Base-by-base conservation (phyloP, 177 flowering plant genomes). In the Vitis hybrid region DNA sequence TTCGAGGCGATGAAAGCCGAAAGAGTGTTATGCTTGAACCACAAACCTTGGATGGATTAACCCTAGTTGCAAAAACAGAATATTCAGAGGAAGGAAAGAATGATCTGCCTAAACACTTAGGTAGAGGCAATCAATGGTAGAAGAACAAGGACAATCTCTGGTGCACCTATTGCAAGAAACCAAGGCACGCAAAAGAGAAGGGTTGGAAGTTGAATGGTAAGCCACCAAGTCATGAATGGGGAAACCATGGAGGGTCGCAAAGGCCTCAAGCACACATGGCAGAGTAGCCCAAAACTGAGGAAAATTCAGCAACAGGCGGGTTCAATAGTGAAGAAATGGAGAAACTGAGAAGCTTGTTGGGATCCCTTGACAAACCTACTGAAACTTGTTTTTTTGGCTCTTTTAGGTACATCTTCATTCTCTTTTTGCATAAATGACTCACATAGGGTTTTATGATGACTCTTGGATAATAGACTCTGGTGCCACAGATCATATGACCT, bases 401-500 rank as follows among this genome's bases (percentile, higher is more conserved):
- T 40, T 21, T 59, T 17, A 49, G 24, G 65, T 69, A 50, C 49
- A 7, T 19, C 19, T 27, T 21, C 57, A 49, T n/a, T 50, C 24
- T 30, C 64, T 13, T 68, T 40, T 58, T 8, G 46, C 48, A 24
- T 62, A 17, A 24, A 62, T 62, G 65, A 7, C 52, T 62, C 40
- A 62, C 2, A 62, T 9, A 62, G 6, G 4, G 11, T 19, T 40
- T 40, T 62, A 24, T 62, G 17, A n/a, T 10, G 14, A 49, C 9
- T 35, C 30, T 48, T 59, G 48, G 56, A 19, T 68, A 46, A 48
- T 68, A 19, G 56, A 68, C 64, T 68, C 32, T 6, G 18, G 6
- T 27, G 71, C 64, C 55, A 68, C 40, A 11, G 27, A 69, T 32
- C 64, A 60, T 27, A 69, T 60, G 65, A 24, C 71, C 10, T 15